These are phyloP conservation scores for Hericium rajendrae DNA, from an alignment of 768 basidiomycete species.

Conservation along the genomic window DNA sequence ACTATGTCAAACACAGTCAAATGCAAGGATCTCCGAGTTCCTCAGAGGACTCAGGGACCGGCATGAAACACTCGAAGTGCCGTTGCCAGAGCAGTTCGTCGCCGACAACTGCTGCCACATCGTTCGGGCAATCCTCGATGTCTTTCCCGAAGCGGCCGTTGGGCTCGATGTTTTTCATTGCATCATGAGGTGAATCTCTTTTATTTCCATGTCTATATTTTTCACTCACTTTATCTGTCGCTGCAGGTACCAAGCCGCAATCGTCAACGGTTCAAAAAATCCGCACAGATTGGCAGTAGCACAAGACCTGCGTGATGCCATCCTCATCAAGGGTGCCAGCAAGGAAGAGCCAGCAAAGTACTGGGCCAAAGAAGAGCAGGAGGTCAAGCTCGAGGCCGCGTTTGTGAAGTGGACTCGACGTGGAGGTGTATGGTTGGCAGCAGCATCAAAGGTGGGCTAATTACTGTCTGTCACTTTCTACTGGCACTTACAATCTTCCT, in stretches of 20 bases:
- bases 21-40: background rate
- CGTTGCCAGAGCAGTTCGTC: conserved; percentile 9
- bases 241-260: background rate
- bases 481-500: too few species aligned
- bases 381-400: conserved; percentile 3
- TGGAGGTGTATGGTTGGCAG: background rate
- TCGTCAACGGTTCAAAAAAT: background rate
- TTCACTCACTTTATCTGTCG: background rate
- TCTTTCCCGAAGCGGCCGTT: conserved; percentile 2
- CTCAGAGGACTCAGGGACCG: background rate
- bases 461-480: too few species aligned
- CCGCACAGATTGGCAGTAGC: background rate
- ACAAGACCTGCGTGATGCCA: background rate
- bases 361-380: conserved; percentile 14
- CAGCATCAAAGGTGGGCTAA: conserved; percentile 7
- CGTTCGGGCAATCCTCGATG: background rate
- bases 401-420: conserved; percentile 4
- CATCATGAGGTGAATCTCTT: background rate
- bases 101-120: conserved; percentile 18
- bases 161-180: background rate
- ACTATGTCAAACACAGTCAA: background rate
- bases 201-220: background rate
- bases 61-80: conserved; percentile 2
- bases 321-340: background rate
- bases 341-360: conserved; percentile 11